Base-by-base conservation (phyloP, 768 basidiomycete species). In the Lactifluus piperatus region DNA sequence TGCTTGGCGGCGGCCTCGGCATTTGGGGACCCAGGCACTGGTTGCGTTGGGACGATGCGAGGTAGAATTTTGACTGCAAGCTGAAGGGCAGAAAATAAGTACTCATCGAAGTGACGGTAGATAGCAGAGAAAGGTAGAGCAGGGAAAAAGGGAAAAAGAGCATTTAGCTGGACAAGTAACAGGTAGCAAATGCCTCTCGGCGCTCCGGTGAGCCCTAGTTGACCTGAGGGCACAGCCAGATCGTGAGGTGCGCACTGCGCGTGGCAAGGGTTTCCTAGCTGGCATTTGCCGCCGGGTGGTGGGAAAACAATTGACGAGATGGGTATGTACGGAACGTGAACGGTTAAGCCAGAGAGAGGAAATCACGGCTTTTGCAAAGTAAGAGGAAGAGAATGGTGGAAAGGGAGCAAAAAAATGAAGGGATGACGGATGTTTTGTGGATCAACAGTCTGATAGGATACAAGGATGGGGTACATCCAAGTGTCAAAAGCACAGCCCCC, bases 41-140 rank as follows among this genome's bases (percentile, higher is more conserved):
- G 73, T 4, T 75, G 70, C 30, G 79, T 76, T 13, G 88, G 86
- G 62, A 83, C 77, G 24, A 85, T 85, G 26, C 97, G 84, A 24
- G 97, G 97, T 26, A 99, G 84, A 67, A 99, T 98, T 79, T 98
- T 98, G 75, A 98, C 90, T n/a, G 95, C 95, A 59, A 97, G 86
- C 94, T 97, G 64, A 29, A 37, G 24, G 36, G 47, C 16, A 32
- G 43, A 39, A 36, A 44, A 24, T 56, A 14, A 51, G 50, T 41
- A 22, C 11, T 18, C 34, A 37, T 1, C 4, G 30, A 26, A 50
- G 18, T 0, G 11, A 51, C 5, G 22, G 14, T 27, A 36, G 27
- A 51, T 30, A 22, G 27, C 24, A 46, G 20, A 13, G 34, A 26
- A 56, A 0, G 8, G 13, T 11, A 32, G 9, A 20, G 14, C 3